Evolutionary conservation across 2,329 filamentous ascomycete genomes (phyloP).

Genomic region (Fusarium praegraminearum): DNA sequence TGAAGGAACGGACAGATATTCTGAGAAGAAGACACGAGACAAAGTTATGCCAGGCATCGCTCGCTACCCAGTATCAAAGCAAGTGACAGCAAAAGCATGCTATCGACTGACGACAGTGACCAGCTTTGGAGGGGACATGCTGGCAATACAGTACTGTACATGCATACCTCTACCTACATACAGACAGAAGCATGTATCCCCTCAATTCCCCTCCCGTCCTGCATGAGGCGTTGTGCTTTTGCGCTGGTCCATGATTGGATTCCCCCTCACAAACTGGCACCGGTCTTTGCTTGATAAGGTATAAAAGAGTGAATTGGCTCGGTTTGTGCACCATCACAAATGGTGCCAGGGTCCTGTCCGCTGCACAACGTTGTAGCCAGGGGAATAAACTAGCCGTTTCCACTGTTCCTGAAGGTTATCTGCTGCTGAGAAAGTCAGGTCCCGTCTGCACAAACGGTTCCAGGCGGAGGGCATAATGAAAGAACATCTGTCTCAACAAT

Average conservation of each 20-base stretch:
- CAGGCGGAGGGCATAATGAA: constrained; percentile 11
- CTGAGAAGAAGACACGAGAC: constrained; percentile 11
- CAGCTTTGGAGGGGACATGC: constrained; percentile 17
- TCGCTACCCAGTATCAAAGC: background rate
- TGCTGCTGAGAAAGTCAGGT: constrained; percentile 21
- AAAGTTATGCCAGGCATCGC: constrained; percentile 9
- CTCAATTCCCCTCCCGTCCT: constrained; percentile 37
- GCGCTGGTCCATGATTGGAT: constrained; percentile 36
- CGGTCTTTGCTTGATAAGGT: constrained; percentile 38
- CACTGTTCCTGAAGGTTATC: constrained; percentile 30
- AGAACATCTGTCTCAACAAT: constrained; percentile 16
- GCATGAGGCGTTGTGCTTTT: constrained; percentile 37
- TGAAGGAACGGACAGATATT: constrained; percentile 25
- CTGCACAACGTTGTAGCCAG: constrained; percentile 38
- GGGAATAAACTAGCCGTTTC: constrained; percentile 30
- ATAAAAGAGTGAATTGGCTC: constrained; percentile 30
- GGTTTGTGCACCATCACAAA: constrained; percentile 37
- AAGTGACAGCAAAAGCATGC: background rate
- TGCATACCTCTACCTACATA: background rate
- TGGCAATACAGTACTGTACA: constrained; percentile 4
- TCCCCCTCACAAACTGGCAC: constrained; percentile 31
- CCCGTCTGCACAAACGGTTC: constrained; percentile 24
- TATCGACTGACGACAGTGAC: background rate
- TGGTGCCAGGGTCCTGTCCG: constrained; percentile 36
- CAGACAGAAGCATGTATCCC: constrained; percentile 22